A percentile compares a stretch with the other conserved stretches of the same genome.
phyloP scores from a whole-genome alignment of 108 stramenopile genomes.

The Cylindrotheca closterium region DNA sequence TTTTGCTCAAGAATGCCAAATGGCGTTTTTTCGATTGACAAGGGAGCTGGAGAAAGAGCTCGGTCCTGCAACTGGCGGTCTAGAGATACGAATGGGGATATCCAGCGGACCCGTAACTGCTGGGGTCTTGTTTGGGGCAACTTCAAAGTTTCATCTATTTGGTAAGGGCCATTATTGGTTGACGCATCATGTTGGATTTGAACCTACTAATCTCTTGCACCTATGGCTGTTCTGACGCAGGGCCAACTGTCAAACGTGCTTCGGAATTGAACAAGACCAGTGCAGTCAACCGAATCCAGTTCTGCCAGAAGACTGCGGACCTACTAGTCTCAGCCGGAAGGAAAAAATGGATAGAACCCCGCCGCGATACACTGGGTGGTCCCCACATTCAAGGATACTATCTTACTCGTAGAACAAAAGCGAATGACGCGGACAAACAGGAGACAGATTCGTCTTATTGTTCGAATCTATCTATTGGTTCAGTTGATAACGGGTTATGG shows the following conservation, averaged over 20 bases:
- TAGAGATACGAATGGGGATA: slow-evolving; percentile 9
- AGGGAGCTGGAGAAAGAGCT: slow-evolving; percentile 13
- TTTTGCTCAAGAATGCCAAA: slow-evolving; percentile 17
- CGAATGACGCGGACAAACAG: not conserved
- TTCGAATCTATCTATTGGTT: slow-evolving; percentile 27
- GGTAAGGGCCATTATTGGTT: slow-evolving; percentile 1
- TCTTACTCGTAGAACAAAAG: slow-evolving; percentile 9
- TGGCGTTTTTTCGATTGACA: slow-evolving; percentile 6
- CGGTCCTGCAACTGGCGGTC: slow-evolving; percentile 15
- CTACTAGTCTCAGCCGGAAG: slow-evolving; percentile 11
- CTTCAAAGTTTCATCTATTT: slow-evolving; percentile 12
- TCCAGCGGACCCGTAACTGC: slow-evolving; percentile 18
- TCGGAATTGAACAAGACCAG: slow-evolving; percentile 2
- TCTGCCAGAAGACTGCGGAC: slow-evolving; percentile 12
- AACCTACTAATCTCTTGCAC: not conserved
- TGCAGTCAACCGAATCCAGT: slow-evolving; percentile 7
- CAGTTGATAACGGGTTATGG: slow-evolving; percentile 28
- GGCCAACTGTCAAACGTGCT: slow-evolving; percentile 7
- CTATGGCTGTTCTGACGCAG: not conserved
- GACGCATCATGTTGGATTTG: not conserved
- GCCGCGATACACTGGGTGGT: slow-evolving; percentile 20
- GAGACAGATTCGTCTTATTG: slow-evolving; percentile 7
- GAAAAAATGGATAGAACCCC: slow-evolving; percentile 14
- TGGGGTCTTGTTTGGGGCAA: slow-evolving; percentile 14
- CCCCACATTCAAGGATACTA: slow-evolving; percentile 22